Conservation (phyloP, 2,329 filamentous ascomycete species). For the Dryadomyces sulphureus region DNA sequence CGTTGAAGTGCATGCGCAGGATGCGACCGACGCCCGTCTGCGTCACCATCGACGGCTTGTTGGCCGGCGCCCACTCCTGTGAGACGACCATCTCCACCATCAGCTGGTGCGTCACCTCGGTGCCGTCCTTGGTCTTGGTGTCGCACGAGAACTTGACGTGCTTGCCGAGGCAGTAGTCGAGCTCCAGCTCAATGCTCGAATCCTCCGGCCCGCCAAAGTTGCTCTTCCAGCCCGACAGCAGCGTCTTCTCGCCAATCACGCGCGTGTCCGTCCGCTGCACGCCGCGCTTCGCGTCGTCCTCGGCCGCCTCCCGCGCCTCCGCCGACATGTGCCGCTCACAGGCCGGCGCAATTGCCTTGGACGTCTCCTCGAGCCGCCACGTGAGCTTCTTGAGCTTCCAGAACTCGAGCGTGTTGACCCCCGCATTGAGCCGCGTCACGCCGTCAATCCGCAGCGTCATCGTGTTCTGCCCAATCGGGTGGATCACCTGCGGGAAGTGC, state of each 20-base stretch:
- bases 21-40: conserved; percentile 85
- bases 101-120: conserved; percentile 70
- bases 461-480: conserved; percentile 71
- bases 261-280: conserved; percentile 60
- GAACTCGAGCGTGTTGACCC: conserved; percentile 55
- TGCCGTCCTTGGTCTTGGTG: conserved; percentile 56
- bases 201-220: conserved; percentile 32
- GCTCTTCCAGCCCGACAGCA: conserved; percentile 85
- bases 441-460: conserved; percentile 73
- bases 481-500: conserved; percentile 67
- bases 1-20: conserved; percentile 78
- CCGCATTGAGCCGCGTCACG: conserved; percentile 56
- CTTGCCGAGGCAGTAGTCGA: conserved; percentile 55
- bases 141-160: conserved; percentile 59
- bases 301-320: conserved; percentile 23
- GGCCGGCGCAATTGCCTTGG: conserved; percentile 63
- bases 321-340: conserved; percentile 61
- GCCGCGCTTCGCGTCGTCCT: conserved; percentile 46
- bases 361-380: conserved; percentile 84
- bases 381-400: conserved; percentile 87
- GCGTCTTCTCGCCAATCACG: conserved; percentile 63
- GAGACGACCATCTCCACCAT: conserved; percentile 89
- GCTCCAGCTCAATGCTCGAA: conserved; percentile 60
- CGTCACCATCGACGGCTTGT: conserved; percentile 52
- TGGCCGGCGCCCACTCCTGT: conserved; percentile 70